Conservation (phyloP, 768 basidiomycete species). For the Xerocomellus dryophilus region DNA sequence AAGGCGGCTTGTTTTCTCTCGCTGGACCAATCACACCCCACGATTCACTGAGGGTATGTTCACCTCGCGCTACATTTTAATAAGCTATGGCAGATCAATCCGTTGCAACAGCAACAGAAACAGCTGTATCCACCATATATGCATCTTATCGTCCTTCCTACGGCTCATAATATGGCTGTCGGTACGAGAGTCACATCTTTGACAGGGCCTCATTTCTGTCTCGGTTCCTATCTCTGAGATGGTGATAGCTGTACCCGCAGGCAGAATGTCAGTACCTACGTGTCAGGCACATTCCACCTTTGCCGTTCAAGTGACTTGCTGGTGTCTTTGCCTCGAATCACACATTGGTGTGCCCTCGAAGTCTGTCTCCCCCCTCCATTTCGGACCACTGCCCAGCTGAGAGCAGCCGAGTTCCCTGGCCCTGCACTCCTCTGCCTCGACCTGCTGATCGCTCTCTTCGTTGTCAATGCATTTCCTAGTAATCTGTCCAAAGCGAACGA, state of each 20-base stretch:
- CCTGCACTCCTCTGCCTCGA: slow-evolving; percentile 62
- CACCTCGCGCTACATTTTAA: too few relatives aligned
- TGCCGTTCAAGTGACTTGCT: not conserved
- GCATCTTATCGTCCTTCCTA: slow-evolving; percentile 58
- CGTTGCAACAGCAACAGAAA: slow-evolving; percentile 46
- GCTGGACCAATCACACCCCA: too few relatives aligned
- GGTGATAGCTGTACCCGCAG: too few relatives aligned
- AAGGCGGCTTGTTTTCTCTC: not conserved
- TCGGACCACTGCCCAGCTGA: slow-evolving; percentile 59
- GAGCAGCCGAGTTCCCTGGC: slow-evolving; percentile 58
- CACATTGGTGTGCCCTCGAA: slow-evolving; percentile 93
- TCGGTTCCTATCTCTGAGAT: slow-evolving; percentile 73
- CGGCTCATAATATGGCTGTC: slow-evolving; percentile 61
- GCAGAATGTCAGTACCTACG: too few relatives aligned
- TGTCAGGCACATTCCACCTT: slow-evolving; percentile 47
- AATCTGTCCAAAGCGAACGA: slow-evolving; percentile 76
- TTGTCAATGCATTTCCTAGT: slow-evolving; percentile 67
- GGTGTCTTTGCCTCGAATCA: not conserved
- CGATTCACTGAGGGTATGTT: too few relatives aligned
- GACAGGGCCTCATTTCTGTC: slow-evolving; percentile 63
- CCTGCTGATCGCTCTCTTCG: slow-evolving; percentile 67
- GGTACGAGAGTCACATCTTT: slow-evolving; percentile 63
- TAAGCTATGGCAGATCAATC: slow-evolving; percentile 18
- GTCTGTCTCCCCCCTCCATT: slow-evolving; percentile 69
- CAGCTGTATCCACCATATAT: slow-evolving; percentile 51